phyloP scores from a whole-genome alignment of 2,329 filamentous ascomycete species.

The Bipolaris gigantea region DNA sequence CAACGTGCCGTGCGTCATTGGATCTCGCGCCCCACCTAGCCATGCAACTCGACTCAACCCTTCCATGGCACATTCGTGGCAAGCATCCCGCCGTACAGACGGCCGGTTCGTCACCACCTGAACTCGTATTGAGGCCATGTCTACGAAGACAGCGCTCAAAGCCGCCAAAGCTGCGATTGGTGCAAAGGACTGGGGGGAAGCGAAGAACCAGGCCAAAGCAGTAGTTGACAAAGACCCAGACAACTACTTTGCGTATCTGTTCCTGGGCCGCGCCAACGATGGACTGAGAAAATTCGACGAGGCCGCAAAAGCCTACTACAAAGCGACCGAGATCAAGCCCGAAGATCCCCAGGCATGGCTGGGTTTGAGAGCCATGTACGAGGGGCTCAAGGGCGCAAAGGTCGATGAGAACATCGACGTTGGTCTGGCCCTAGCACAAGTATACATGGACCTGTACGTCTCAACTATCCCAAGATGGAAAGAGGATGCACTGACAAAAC shows the following conservation, averaged over 20 bases:
- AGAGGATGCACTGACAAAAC: conserved; percentile 10
- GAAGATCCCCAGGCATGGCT: conserved; percentile 87
- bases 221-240: conserved; percentile 72
- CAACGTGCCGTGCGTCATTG: conserved; percentile 32
- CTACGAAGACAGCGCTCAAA: conserved; percentile 74
- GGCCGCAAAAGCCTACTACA: conserved; percentile 74
- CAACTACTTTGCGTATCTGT: conserved; percentile 87
- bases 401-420: conserved; percentile 75
- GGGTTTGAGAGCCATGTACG: conserved; percentile 82
- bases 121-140: conserved; percentile 24
- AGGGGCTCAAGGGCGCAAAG: conserved; percentile 69
- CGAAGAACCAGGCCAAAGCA: conserved; percentile 67
- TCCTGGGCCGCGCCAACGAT: conserved; percentile 81
- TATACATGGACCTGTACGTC: conserved; percentile 60
- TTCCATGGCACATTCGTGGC: conserved; percentile 29
- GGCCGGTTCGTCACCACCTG: background rate
- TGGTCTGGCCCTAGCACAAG: conserved; percentile 70
- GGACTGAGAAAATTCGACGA: conserved; percentile 72
- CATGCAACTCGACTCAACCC: conserved; percentile 8
- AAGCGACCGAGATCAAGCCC: conserved; percentile 71
- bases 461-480: background rate
- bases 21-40: conserved; percentile 16
- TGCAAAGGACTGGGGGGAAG: conserved; percentile 76
- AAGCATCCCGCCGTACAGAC: conserved; percentile 15
- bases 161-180: conserved; percentile 77